phyloP scores from a whole-genome alignment of 345 rosid genomes.

The Moringa oleifera region DNA sequence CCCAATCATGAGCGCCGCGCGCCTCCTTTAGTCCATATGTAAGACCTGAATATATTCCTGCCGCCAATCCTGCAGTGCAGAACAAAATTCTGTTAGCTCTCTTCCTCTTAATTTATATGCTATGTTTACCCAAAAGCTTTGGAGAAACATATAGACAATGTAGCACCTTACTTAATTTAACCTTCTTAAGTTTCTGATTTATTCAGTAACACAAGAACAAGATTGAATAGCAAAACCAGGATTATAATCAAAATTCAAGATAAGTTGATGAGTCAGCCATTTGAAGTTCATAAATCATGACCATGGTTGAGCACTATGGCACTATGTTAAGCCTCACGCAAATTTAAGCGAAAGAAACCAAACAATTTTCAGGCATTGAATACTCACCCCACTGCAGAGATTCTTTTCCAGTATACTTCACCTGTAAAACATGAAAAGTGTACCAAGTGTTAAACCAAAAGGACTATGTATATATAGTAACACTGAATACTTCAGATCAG shows the following conservation, averaged over 20 bases:
- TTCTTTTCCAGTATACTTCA: constrained; percentile 84
- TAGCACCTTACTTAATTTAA: neutral
- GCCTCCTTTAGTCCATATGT: constrained; percentile 83
- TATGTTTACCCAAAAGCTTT: neutral
- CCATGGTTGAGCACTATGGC: no score
- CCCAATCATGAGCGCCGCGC: constrained; percentile 95
- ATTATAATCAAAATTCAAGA: no score
- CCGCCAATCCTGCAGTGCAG: constrained; percentile 59
- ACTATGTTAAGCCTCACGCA: no score
- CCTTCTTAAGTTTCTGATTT: no score
- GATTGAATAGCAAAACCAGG: no score
- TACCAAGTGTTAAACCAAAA: neutral
- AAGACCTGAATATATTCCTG: constrained; percentile 83
- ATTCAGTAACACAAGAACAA: no score
- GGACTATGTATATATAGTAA: no score
- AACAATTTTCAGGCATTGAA: neutral
- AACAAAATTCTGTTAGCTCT: neutral
- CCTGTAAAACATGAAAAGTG: constrained; percentile 33
- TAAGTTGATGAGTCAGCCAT: no score
- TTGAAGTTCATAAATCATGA: no score
- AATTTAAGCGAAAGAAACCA: neutral
- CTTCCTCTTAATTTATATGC: neutral
- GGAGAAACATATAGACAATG: neutral
- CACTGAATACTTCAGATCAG: no score
- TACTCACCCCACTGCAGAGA: constrained; percentile 88